phyloP scores from a whole-genome alignment of 441 rosid species.

The Corymbia calophylla region DNA sequence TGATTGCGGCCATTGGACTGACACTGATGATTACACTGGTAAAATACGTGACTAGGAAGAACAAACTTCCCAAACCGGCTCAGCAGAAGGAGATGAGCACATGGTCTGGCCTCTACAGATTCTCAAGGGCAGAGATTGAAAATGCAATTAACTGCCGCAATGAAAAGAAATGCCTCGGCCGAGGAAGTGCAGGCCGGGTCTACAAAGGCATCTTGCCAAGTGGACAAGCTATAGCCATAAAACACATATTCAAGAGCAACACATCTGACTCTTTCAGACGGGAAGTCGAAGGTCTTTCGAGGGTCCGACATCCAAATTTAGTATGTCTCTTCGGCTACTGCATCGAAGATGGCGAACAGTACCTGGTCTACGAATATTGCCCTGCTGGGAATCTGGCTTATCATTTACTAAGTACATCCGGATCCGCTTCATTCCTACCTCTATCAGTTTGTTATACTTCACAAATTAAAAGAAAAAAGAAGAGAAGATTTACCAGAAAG shows the following conservation, averaged over 20 bases:
- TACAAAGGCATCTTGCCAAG: slow-evolving; percentile 60
- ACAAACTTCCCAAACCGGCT: slow-evolving; percentile 1
- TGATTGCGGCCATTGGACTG: slow-evolving; percentile 13
- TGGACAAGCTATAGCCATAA: slow-evolving; percentile 57
- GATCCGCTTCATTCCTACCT: not conserved
- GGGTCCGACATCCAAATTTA: slow-evolving; percentile 61
- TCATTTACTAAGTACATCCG: slow-evolving; percentile 18
- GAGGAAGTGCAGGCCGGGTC: slow-evolving; percentile 58
- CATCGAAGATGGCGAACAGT: slow-evolving; percentile 44
- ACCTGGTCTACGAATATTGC: slow-evolving; percentile 61
- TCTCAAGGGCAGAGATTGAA: slow-evolving; percentile 55
- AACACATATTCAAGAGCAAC: slow-evolving; percentile 39
- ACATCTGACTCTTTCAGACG: slow-evolving; percentile 35
- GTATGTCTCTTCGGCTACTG: slow-evolving; percentile 58
- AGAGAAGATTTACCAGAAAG: not conserved
- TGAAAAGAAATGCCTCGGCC: slow-evolving; percentile 31
- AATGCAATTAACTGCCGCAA: slow-evolving; percentile 30
- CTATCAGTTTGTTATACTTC: not conserved
- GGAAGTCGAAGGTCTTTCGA: slow-evolving; percentile 59
- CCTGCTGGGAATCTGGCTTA: slow-evolving; percentile 51
- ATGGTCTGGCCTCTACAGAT: slow-evolving; percentile 46
- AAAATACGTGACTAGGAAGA: slow-evolving; percentile 14
- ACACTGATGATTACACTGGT: slow-evolving; percentile 22
- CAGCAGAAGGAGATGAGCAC: slow-evolving; percentile 11
- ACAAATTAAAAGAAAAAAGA: not conserved